Evolutionary conservation across 768 basidiomycete genomes (phyloP).

Genomic region (Ramaria sp.): DNA sequence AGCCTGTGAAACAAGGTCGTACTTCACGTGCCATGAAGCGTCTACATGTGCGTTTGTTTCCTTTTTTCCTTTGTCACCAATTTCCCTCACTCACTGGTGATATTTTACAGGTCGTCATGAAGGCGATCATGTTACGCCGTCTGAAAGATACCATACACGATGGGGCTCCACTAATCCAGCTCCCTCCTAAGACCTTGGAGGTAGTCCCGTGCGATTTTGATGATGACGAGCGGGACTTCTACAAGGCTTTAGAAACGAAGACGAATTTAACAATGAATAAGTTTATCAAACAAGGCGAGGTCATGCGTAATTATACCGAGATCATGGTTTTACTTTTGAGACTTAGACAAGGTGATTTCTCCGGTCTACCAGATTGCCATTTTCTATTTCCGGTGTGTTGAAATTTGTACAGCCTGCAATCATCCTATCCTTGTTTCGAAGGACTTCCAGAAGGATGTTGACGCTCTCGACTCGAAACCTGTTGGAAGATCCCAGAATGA

Average conservation of each 20-base stretch:
- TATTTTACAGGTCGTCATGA: constrained; percentile 53
- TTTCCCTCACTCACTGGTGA: background rate
- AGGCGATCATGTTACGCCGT: constrained; percentile 82
- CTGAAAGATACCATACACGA: constrained; percentile 63
- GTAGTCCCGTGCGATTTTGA: constrained; percentile 74
- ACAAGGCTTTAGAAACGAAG: constrained; percentile 56
- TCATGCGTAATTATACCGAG: constrained; percentile 52
- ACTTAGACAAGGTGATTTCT: constrained; percentile 69
- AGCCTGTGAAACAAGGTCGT: constrained; percentile 63
- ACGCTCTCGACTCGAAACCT: constrained; percentile 60
- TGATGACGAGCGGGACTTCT: constrained; percentile 67
- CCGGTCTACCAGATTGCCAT: background rate
- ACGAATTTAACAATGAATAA: constrained; percentile 45
- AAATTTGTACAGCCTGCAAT: constrained; percentile 57
- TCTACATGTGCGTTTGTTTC: constrained; percentile 44
- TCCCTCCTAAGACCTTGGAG: constrained; percentile 65
- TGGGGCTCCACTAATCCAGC: constrained; percentile 71
- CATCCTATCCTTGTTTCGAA: constrained; percentile 77
- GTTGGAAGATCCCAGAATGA: constrained; percentile 40
- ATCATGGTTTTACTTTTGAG: constrained; percentile 66
- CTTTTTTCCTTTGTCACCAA: background rate
- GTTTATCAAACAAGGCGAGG: constrained; percentile 40
- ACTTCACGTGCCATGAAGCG: constrained; percentile 69
- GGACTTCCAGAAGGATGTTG: constrained; percentile 61
- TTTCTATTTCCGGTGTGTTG: constrained; percentile 1